Evolutionary conservation across 2,329 filamentous ascomycete genomes (phyloP).

Genomic region (Piedraia hortae): DNA sequence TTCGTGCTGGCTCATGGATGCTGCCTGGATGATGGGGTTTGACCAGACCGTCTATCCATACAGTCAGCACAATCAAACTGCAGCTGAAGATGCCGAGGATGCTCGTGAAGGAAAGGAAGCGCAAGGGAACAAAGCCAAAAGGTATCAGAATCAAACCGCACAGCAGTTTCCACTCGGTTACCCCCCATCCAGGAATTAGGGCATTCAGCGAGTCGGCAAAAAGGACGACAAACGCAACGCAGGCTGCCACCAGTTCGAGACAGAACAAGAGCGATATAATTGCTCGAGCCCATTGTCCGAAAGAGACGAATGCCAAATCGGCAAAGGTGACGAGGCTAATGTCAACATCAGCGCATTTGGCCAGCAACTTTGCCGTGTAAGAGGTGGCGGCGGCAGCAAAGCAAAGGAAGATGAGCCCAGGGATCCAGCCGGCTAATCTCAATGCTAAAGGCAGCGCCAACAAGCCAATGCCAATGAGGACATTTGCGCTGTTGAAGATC

Average conservation of each 20-base stretch:
- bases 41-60: conserved; percentile 62
- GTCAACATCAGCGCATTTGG: conserved; percentile 72
- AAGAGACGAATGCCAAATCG: conserved; percentile 74
- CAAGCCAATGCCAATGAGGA: conserved; percentile 69
- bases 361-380: conserved; percentile 64
- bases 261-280: conserved; percentile 68
- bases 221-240: conserved; percentile 71
- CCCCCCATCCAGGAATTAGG: conserved; percentile 41
- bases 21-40: conserved; percentile 61
- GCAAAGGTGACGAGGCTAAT: conserved; percentile 74
- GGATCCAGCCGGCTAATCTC: conserved; percentile 67
- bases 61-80: conserved; percentile 60
- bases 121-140: conserved; percentile 59
- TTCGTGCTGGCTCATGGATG: conserved; percentile 49
- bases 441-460: conserved; percentile 71
- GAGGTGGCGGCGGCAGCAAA: conserved; percentile 49
- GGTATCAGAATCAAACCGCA: conserved; percentile 56
- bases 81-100: conserved; percentile 79
- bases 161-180: conserved; percentile 58
- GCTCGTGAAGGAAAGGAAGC: conserved; percentile 67
- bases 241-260: conserved; percentile 62
- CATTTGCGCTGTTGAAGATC: conserved; percentile 87
- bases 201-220: conserved; percentile 78
- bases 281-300: conserved; percentile 55
- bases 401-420: conserved; percentile 47